Conservation (phyloP, 2,329 filamentous ascomycete genomes). For the Colletotrichum godetiae region DNA sequence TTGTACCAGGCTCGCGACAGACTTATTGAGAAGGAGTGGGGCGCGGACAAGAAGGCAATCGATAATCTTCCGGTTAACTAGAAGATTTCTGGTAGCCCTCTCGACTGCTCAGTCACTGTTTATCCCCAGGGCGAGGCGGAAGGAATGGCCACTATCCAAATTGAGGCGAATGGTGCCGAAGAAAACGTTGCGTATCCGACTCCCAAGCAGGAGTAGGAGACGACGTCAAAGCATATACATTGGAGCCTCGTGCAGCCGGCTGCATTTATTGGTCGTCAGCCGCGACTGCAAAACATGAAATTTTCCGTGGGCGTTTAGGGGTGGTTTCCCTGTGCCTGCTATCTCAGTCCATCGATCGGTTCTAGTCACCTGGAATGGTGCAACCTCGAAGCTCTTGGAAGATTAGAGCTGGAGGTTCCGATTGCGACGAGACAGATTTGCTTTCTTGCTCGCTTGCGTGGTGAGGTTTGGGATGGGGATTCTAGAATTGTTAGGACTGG, state of each 20-base stretch:
- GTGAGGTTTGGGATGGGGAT: not conserved
- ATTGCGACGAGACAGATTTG: conserved; percentile 2
- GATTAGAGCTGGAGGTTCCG: conserved; percentile 15
- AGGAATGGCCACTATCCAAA: not conserved
- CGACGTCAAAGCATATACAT: not conserved
- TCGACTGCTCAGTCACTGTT: not conserved
- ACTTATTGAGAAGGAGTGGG: conserved; percentile 81
- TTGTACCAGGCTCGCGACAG: conserved; percentile 80
- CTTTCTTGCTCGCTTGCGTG: not conserved
- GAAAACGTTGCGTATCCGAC: not conserved
- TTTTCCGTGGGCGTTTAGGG: conserved; percentile 8
- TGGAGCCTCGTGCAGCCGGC: not conserved
- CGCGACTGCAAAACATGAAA: not conserved
- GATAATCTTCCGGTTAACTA: conserved; percentile 70
- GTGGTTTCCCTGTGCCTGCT: conserved; percentile 20
- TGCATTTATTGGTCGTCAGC: not conserved
- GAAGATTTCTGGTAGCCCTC: conserved; percentile 14
- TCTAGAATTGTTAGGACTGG: not conserved
- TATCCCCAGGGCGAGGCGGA: not conserved
- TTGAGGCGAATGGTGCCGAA: not conserved
- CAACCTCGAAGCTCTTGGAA: conserved; percentile 21
- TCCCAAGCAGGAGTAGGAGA: not conserved
- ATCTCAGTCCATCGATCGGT: conserved; percentile 6
- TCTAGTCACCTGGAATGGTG: conserved; percentile 18
- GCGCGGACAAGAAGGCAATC: conserved; percentile 77